Evolutionary conservation across 108 stramenopile species (phyloP), one percentile per base, ranked within the genome.

Genomic region (Cyclotella choctawhatcheeana): DNA sequence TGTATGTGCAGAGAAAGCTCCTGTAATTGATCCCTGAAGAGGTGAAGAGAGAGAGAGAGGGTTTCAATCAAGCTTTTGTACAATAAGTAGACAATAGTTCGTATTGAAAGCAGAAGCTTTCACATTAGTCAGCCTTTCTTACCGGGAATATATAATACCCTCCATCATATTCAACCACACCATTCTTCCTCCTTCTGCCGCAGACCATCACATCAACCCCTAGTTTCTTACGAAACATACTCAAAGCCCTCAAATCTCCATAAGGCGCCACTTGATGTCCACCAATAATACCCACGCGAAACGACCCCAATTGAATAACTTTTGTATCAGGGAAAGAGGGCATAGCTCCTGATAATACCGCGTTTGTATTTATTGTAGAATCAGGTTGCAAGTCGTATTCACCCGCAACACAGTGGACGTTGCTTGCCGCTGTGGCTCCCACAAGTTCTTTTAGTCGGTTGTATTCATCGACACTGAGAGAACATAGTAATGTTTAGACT

Each of bases 251-350:
- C 5, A 83, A 67, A 32, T 91, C 91, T 14, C 92, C 93, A 85
- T 89, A 91, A 0, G 99, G 98, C 5, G 96, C 68, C 18, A 98
- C 70, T 54, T 97, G 95, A 83, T 98, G 96, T 1, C 97, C 97
- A 62, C 99, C 98, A 30, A 97, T 83, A 17, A 99, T 65, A 0
- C 98, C 99, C 44, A 99, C 93, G 8, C 93, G 87, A 73, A 99
- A 98, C 25, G 88, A 63, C 16, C 99, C 99, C 20, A 99, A 90
- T 31, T 83, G 82, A 7, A 98, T 78, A 25, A 98, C 92, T 55
- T 85, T 88, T 6, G 82, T 84, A 70, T 99, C 98, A 3, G 97
- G 97, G 59, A 97, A 91, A 4, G 69, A 48, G 18, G 74, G 37
- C 22, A 58, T 53, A 18, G 43, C 45, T 33, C 48, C 77, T 2